Evolutionary conservation across 257 asterid species (phyloP).

Genomic region (Asclepias syriaca): DNA sequence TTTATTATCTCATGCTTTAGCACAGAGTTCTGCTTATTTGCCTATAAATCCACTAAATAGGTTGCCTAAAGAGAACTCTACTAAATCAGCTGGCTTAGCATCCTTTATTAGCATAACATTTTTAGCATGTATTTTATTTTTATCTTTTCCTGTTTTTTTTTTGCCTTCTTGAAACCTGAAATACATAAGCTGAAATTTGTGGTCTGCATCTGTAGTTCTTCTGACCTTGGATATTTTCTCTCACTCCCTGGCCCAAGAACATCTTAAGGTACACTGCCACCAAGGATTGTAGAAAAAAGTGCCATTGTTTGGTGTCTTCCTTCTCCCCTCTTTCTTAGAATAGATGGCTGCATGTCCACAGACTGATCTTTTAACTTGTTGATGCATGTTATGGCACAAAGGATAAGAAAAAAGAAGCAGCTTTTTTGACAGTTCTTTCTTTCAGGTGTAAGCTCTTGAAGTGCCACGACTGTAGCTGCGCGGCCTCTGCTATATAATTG

Average conservation of each 20-base stretch:
- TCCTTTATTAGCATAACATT: not conserved
- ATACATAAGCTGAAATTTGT: not conserved
- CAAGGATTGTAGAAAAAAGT: not conserved
- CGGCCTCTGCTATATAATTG: not conserved
- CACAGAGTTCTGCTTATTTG: not conserved
- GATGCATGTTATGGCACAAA: too few relatives aligned
- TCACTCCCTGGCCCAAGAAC: not conserved
- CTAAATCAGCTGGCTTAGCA: not conserved
- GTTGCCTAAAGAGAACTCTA: not conserved
- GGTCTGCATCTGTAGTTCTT: not conserved
- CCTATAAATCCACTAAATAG: not conserved
- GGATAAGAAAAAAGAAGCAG: not conserved
- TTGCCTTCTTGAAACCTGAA: not conserved
- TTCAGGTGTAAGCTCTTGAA: slow-evolving; percentile 1
- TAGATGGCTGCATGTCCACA: not conserved
- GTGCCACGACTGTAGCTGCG: not conserved
- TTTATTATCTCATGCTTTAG: not conserved
- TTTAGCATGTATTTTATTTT: not conserved
- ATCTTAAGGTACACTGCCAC: not conserved
- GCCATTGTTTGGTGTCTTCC: not conserved
- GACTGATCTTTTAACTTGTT: not conserved
- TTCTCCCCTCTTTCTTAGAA: not conserved
- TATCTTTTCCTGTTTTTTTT: not conserved
- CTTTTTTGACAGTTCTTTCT: not conserved
- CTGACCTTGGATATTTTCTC: not conserved